Percentiles rank a stretch among this genome's conserved stretches.
These are phyloP conservation scores for Celoporthe dispersa DNA, from an alignment of 2,329 filamentous ascomycete species.

Conservation along the genomic window DNA sequence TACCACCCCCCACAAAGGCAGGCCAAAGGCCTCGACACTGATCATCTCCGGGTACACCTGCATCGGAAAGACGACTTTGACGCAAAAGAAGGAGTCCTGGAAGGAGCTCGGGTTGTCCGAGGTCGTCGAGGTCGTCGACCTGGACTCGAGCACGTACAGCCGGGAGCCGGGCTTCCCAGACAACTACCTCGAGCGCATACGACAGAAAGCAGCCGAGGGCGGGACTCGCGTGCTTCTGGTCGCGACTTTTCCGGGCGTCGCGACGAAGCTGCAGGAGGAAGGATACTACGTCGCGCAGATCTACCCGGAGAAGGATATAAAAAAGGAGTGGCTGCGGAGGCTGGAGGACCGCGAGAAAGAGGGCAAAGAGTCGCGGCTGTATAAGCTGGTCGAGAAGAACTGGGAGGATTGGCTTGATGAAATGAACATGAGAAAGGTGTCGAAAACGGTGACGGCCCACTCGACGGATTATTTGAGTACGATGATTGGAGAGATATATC, in stretches of 20 bases:
- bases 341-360: conserved; percentile 20
- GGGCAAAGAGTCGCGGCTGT: conserved; percentile 19
- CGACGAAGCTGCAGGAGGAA: conserved; percentile 13
- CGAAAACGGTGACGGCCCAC: neutral
- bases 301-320: conserved; percentile 18
- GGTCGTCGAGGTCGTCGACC: conserved; percentile 8
- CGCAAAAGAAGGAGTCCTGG: too few species aligned
- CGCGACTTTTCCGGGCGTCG: conserved; percentile 19
- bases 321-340: conserved; percentile 21
- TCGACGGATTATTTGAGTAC: conserved; percentile 16
- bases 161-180: conserved; percentile 14
- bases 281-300: conserved; percentile 25
- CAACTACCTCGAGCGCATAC: conserved; percentile 22
- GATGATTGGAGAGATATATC: conserved; percentile 13
- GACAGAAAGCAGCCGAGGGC: conserved; percentile 15
- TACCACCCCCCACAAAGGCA: neutral
- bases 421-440: conserved; percentile 10
- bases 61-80: conserved; percentile 22
- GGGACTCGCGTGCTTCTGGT: conserved; percentile 16
- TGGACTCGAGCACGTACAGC: conserved; percentile 26
- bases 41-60: conserved; percentile 23
- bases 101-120: neutral
- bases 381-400: conserved; percentile 14
- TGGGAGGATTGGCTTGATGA: conserved; percentile 23
- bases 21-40: neutral